Evolutionary conservation across 1,139 yeast genomes (phyloP).

Genomic region (Meyerozyma elateridarum): DNA sequence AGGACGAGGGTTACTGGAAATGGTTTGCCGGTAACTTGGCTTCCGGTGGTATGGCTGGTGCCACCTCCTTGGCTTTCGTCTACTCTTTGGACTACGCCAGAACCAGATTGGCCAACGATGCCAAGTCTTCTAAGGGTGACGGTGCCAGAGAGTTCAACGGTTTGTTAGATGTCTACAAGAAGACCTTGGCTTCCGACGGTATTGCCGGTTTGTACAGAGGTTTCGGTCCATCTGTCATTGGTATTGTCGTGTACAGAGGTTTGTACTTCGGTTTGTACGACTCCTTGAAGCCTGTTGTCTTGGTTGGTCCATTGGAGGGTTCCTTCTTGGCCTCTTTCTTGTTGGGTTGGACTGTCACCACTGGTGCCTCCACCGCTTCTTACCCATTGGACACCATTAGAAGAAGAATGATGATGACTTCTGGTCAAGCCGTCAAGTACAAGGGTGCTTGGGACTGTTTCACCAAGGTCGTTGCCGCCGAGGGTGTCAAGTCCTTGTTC

Average conservation of each 20-base stretch:
- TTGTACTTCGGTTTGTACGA: constrained; percentile 78
- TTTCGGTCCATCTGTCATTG: constrained; percentile 77
- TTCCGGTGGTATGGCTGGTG: constrained; percentile 83
- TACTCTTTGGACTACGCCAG: constrained; percentile 81
- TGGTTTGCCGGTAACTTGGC: constrained; percentile 81
- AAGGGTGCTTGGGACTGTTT: constrained; percentile 72
- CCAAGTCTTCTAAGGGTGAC: constrained; percentile 62
- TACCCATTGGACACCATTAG: constrained; percentile 80
- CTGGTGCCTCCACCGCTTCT: constrained; percentile 75
- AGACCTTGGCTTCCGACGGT: constrained; percentile 74
- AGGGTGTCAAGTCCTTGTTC: constrained; percentile 69
- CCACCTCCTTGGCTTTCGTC: constrained; percentile 67
- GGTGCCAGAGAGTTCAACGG: constrained; percentile 80
- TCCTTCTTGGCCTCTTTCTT: constrained; percentile 69
- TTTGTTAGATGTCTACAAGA: constrained; percentile 70
- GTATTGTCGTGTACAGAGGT: constrained; percentile 81
- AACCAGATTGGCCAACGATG: constrained; percentile 81
- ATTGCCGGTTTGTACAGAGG: constrained; percentile 81
- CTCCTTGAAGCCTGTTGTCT: constrained; percentile 71
- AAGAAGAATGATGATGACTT: constrained; percentile 88
- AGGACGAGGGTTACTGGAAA: constrained; percentile 60
- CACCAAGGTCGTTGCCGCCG: constrained; percentile 65
- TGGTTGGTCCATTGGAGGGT: constrained; percentile 69
- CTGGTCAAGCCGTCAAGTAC: constrained; percentile 77
- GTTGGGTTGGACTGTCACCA: constrained; percentile 77